Evolutionary conservation across 1,284 basidiomycete species (phyloP), one percentile per base, ranked within the genome.

Genomic region (Pholiota adiposa): DNA sequence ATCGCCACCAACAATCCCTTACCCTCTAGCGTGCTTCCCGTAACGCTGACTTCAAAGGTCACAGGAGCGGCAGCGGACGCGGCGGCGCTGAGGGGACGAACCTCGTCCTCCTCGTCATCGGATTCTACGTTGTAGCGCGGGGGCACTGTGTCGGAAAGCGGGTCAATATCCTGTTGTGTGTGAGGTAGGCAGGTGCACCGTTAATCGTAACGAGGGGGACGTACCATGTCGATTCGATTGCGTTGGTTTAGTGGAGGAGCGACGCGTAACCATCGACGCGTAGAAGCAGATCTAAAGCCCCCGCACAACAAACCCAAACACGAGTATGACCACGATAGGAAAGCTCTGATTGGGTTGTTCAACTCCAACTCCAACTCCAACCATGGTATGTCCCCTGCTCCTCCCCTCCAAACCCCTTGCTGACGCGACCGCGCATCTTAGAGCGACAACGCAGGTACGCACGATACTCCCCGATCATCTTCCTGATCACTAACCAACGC

Each of bases 61-160:
- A 66, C 58, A 23, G 68, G 59, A 63, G 69, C 62, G 58, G 56
- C 36, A 9, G 38, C 6, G 36, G 59, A 36, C 36, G 65, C 25
- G 5, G 61, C 52, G 14, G 60, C 54, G 5, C 69, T 64, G 3
- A 79, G 69, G 12, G 82, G 82, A 61, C 83, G 81, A 58, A 79
- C 75, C 64, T 88, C 85, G 60, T 89, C 86, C 65, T 88, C 86
- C 59, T 83, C 83, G 11, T 88, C 87, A 59, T 89, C 87, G 1
- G 87, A 88, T 68, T 89, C 87, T 52, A 88, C 73, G 34, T 82
- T 83, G 61, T 89, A 80, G 55, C 87, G 80, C 31, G 87, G 83
- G 0, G 87, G 83, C 6, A 76, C 73, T 38, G 77, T 74, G 66
- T 88, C 87, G 61, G 77, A 77, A 21, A 88, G 75, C 8, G 84